Evolutionary conservation across 352 stramenopile genomes (phyloP).

Genomic region (Phytophthora kernoviae): DNA sequence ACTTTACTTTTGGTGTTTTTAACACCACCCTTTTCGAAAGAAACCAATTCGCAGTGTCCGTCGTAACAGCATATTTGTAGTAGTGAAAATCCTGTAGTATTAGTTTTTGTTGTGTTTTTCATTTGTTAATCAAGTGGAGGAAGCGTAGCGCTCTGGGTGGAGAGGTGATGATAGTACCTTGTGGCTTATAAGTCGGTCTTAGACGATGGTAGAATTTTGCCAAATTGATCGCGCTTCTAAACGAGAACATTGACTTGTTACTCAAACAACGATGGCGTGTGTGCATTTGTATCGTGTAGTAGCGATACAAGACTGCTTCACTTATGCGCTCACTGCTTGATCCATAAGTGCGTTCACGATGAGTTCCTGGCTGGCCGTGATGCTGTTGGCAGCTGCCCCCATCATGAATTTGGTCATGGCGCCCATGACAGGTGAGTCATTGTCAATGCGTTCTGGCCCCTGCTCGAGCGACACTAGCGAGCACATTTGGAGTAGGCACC

Average conservation of each 20-base stretch:
- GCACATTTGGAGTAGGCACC: conserved; percentile 58
- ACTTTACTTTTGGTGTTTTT: conserved; percentile 47
- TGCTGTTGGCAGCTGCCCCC: conserved; percentile 36
- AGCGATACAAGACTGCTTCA: neutral
- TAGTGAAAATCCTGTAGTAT: too few relatives aligned
- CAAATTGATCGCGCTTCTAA: too few relatives aligned
- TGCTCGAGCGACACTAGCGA: conserved; percentile 39
- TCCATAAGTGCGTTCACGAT: conserved; percentile 46
- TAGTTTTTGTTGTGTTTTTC: too few relatives aligned
- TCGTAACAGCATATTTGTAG: neutral
- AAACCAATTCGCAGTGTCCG: conserved; percentile 2
- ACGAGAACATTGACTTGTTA: too few relatives aligned
- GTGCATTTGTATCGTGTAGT: too few relatives aligned
- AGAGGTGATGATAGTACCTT: too few relatives aligned
- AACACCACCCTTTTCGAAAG: conserved; percentile 45
- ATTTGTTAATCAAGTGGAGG: too few relatives aligned
- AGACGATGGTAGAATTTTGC: too few relatives aligned
- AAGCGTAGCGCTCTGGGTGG: too few relatives aligned
- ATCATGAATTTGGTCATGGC: conserved; percentile 50
- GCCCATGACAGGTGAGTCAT: conserved; percentile 35
- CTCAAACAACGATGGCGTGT: too few relatives aligned
- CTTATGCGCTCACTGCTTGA: conserved; percentile 21
- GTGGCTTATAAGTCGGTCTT: too few relatives aligned
- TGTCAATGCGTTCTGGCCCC: conserved; percentile 29
- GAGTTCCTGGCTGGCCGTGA: conserved; percentile 38